These are phyloP conservation scores for Podaxis carcinomalis DNA, from an alignment of 768 basidiomycete genomes.

Conservation along the genomic window DNA sequence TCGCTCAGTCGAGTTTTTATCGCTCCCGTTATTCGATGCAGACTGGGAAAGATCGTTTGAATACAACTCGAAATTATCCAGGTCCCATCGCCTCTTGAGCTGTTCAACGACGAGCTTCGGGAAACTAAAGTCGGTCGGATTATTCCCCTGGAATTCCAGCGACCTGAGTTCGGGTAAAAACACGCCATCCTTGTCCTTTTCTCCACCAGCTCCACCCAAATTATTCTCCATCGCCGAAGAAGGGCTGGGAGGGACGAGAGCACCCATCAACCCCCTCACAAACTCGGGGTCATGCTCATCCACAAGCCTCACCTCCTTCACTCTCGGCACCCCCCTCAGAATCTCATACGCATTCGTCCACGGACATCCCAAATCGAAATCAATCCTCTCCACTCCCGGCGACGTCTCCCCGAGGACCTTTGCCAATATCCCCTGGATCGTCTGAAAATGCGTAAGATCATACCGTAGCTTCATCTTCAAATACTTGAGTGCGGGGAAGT, in stretches of 20 bases:
- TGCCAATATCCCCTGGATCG: background rate
- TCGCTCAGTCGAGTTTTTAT: background rate
- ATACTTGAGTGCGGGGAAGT: background rate
- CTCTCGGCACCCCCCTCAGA: slow-evolving; percentile 1
- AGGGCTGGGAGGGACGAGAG: background rate
- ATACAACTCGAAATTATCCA: background rate
- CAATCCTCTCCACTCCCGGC: slow-evolving; percentile 4
- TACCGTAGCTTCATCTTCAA: slow-evolving; percentile 7
- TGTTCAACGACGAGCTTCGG: slow-evolving; percentile 2
- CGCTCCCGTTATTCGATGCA: background rate
- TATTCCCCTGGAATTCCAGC: slow-evolving; percentile 4
- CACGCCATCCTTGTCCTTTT: background rate
- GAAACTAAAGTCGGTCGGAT: slow-evolving; percentile 1
- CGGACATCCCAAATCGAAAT: slow-evolving; percentile 9
- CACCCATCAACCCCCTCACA: slow-evolving; percentile 6
- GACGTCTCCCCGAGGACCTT: background rate
- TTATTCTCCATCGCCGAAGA: background rate
- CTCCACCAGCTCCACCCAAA: background rate
- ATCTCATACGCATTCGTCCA: slow-evolving; percentile 6
- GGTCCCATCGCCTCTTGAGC: background rate
- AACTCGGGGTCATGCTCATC: slow-evolving; percentile 8
- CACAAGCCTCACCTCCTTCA: slow-evolving; percentile 1
- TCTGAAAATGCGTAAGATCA: slow-evolving; percentile 6
- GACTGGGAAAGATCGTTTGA: background rate
- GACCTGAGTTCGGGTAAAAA: slow-evolving; percentile 4